Evolutionary conservation across 768 basidiomycete genomes (phyloP).

Genomic region (Auriscalpium vulgare): DNA sequence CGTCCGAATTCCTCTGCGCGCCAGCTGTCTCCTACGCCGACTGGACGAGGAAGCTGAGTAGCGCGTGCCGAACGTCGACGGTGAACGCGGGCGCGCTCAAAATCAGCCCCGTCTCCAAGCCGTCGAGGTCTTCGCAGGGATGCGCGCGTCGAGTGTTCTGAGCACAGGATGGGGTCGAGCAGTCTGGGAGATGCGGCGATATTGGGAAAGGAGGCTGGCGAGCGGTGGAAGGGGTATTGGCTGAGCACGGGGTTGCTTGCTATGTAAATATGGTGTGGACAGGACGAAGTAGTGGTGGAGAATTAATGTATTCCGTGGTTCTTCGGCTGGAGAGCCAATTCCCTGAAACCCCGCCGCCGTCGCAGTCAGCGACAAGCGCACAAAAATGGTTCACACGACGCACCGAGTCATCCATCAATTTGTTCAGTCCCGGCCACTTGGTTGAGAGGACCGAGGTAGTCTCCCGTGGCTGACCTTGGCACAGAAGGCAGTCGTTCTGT

Average conservation of each 20-base stretch:
- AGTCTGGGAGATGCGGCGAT: not conserved
- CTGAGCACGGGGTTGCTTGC: conserved; percentile 6
- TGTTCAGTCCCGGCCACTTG: too few relatives aligned
- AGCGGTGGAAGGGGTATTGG: conserved; percentile 12
- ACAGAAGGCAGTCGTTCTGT: too few relatives aligned
- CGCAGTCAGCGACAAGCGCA: too few relatives aligned
- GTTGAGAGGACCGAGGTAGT: too few relatives aligned
- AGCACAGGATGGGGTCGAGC: conserved; percentile 3
- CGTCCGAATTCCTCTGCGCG: conserved; percentile 16
- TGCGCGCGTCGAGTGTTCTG: not conserved
- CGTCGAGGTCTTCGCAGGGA: conserved; percentile 15
- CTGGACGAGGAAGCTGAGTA: conserved; percentile 26
- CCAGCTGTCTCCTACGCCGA: conserved; percentile 26
- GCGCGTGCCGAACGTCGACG: not conserved
- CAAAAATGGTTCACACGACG: too few relatives aligned
- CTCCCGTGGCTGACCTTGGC: too few relatives aligned
- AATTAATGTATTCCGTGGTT: too few relatives aligned
- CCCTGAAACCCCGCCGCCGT: too few relatives aligned
- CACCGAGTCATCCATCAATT: too few relatives aligned
- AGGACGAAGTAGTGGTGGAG: too few relatives aligned
- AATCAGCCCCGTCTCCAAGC: conserved; percentile 12
- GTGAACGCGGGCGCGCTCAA: not conserved
- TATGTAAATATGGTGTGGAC: too few relatives aligned
- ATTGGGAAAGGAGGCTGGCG: not conserved
- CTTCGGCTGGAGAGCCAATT: too few relatives aligned